Conservation (phyloP, 148 eudicot species). For the Chenopodium album region DNA sequence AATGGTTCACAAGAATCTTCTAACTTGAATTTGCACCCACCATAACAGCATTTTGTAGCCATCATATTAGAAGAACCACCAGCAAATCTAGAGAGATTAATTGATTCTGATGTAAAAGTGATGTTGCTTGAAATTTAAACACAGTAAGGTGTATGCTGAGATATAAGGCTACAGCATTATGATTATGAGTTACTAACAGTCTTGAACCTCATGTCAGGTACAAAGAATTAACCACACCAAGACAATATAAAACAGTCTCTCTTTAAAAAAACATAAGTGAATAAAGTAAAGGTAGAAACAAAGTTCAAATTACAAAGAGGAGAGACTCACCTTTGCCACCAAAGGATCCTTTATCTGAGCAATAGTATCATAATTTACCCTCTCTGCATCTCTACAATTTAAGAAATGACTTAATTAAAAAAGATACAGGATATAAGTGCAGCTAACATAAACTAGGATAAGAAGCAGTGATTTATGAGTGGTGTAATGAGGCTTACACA, state of each 20-base stretch:
- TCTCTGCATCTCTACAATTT: conserved; percentile 55
- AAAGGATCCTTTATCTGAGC: conserved; percentile 84
- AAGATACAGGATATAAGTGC: background rate
- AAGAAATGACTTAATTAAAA: conserved; percentile 5
- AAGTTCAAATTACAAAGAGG: background rate
- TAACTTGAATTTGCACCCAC: background rate
- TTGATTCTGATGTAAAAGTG: background rate
- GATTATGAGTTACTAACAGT: background rate
- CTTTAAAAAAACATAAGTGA: too few species aligned
- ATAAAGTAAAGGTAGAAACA: background rate
- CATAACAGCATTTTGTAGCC: background rate
- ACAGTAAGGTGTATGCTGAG: background rate
- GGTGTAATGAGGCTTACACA: conserved; percentile 44
- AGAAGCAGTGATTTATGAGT: background rate
- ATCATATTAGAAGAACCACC: background rate
- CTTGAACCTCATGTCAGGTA: background rate
- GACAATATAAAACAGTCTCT: too few species aligned
- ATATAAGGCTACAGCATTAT: background rate
- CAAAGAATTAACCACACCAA: too few species aligned
- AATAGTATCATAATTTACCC: conserved; percentile 57
- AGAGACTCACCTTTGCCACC: conserved; percentile 60
- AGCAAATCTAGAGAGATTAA: background rate
- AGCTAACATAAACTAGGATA: background rate
- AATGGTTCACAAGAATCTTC: background rate
- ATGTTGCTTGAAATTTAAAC: background rate